These are phyloP conservation scores for Suillus alpinus DNA, from an alignment of 768 basidiomycete species.

Conservation along the genomic window DNA sequence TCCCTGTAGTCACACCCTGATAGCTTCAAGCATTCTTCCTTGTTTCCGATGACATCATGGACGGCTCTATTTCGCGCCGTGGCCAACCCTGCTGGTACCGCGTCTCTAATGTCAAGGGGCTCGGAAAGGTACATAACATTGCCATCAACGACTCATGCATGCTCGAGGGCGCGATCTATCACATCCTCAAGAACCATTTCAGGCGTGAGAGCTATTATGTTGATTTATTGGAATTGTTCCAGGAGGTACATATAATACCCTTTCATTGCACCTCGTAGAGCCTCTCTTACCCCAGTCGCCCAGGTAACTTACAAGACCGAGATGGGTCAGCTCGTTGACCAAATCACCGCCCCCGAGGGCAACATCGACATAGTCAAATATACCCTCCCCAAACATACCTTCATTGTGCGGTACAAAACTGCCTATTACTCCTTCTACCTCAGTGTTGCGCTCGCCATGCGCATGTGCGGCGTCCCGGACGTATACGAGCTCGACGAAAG, in stretches of 20 bases:
- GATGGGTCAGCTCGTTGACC: conserved; percentile 92
- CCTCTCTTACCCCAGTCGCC: neutral
- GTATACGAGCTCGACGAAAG: conserved; percentile 40
- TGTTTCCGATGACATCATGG: conserved; percentile 98
- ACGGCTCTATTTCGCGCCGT: conserved; percentile 89
- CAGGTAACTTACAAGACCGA: conserved; percentile 84
- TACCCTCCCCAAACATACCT: conserved; percentile 78
- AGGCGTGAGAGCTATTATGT: conserved; percentile 77
- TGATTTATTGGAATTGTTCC: conserved; percentile 88
- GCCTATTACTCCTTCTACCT: conserved; percentile 99
- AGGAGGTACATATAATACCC: conserved; percentile 50
- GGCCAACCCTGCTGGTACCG: conserved; percentile 96
- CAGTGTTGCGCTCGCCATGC: conserved; percentile 92
- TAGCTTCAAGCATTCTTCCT: conserved; percentile 98
- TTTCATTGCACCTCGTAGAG: neutral
- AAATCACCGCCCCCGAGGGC: conserved; percentile 94
- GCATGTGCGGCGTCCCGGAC: conserved; percentile 63
- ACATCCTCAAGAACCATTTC: conserved; percentile 86
- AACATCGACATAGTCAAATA: conserved; percentile 83
- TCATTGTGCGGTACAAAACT: conserved; percentile 97
- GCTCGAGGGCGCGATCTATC: conserved; percentile 93
- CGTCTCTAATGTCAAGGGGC: conserved; percentile 43
- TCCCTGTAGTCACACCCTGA: neutral
- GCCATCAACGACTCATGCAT: conserved; percentile 97
- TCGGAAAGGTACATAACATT: conserved; percentile 42